Base-by-base conservation (phyloP, 768 basidiomycete species). In the Leccinum aurantiacum region DNA sequence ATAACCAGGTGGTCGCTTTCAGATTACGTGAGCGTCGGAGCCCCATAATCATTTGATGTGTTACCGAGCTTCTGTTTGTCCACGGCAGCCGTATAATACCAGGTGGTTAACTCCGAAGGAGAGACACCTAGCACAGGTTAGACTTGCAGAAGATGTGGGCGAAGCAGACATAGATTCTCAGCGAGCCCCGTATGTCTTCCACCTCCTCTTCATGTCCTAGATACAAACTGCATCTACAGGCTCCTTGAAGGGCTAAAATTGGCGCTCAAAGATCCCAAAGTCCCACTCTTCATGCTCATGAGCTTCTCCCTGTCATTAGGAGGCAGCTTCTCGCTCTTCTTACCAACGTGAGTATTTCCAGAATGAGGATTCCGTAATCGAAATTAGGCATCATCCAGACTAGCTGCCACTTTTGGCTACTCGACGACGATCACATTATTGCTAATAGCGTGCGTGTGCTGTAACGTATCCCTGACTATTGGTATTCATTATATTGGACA, bases 261-360 rank as follows among this genome's bases (percentile, higher is more conserved):
- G 41, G 41, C 41, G 15, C n/a, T 44, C 41, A 44, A n/a, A 15
- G 41, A 44, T n/a, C n/a, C 41, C n/a, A 44, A n/a, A n/a, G 60
- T 29, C 2, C 65, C 65, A 13, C 69, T 85, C 15, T 85, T 88
- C 63, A 75, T 83, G 44, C 38, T 86, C n/a, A 83, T 86, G 80
- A 76, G 72, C 4, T 79, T 77, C 35, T 71, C 82, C 0, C 81
- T 84, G 65, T 70, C 85, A 4, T 69, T 87, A 1, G 85, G 85
- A 1, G 68, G 84, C 59, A 84, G 84, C 52, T 87, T 87, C 64
- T 76, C 83, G 41, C 80, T 83, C 63, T 88, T 87, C 74, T 88
- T 81, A 70, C 80, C 41, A 10, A 44, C 41, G 41, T 44, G 41
- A 44, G 41, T 33, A 33, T 33, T n/a, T n/a, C n/a, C 17, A 41